Conservation (phyloP, 495 filamentous ascomycete species). For the Cenococcum geophilum region DNA sequence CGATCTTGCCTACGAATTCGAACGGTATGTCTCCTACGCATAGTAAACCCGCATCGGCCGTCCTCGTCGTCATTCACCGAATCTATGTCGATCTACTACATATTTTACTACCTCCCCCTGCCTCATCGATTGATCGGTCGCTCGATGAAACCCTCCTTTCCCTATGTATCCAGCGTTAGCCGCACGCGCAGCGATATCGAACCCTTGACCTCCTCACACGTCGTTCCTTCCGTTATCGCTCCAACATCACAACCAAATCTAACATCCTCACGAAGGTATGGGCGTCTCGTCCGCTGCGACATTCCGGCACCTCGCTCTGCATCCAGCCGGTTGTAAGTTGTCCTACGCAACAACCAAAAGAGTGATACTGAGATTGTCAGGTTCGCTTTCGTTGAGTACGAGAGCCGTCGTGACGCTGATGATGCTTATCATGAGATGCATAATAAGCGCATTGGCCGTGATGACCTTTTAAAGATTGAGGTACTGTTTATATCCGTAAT, state of each 20-base stretch:
- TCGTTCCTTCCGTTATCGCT: slow-evolving; percentile 16
- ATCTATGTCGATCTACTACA: slow-evolving; percentile 9
- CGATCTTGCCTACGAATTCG: slow-evolving; percentile 99
- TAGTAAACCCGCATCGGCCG: slow-evolving; percentile 25
- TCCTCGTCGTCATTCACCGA: slow-evolving; percentile 28
- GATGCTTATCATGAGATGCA: slow-evolving; percentile 99
- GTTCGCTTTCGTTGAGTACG: slow-evolving; percentile 99
- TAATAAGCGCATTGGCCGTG: slow-evolving; percentile 94
- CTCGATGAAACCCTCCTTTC: slow-evolving; percentile 11
- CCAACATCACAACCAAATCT: slow-evolving; percentile 16
- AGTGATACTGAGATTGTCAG: slow-evolving; percentile 44
- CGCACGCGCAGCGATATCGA: slow-evolving; percentile 3
- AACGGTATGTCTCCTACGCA: slow-evolving; percentile 75
- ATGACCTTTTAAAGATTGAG: slow-evolving; percentile 97
- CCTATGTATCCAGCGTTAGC: slow-evolving; percentile 19
- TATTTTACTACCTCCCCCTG: slow-evolving; percentile 33
- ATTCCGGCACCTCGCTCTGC: slow-evolving; percentile 94
- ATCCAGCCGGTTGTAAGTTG: slow-evolving; percentile 84
- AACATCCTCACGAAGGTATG: slow-evolving; percentile 61
- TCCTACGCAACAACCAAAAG: slow-evolving; percentile 12
- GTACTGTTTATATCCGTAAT: slow-evolving; percentile 45
- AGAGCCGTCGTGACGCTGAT: slow-evolving; percentile 97
- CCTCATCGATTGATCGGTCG: slow-evolving; percentile 26
- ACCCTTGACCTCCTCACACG: slow-evolving; percentile 5
- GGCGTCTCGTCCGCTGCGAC: slow-evolving; percentile 96